Percentiles rank a stretch among this genome's conserved stretches.
Conservation (phyloP, 2,329 filamentous ascomycete species). For the Penicillium sp. region DNA sequence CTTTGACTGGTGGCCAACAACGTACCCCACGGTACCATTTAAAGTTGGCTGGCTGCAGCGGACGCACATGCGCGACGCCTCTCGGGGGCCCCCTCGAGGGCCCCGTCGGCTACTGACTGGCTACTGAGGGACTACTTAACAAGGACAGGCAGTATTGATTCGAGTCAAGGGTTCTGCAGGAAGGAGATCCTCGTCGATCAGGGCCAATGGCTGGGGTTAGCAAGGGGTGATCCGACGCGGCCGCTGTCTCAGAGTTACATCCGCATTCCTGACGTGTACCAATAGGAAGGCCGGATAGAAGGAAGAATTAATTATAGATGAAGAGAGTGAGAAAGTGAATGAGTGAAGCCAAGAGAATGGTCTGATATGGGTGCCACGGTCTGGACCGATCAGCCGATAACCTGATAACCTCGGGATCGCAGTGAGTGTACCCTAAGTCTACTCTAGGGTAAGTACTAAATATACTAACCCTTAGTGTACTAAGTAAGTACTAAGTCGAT, state of each 20-base stretch:
- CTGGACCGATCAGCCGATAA: neutral
- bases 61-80: neutral
- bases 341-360: conserved; percentile 6
- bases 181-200: conserved; percentile 5
- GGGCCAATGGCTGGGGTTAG: conserved; percentile 14
- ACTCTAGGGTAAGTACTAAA: no score
- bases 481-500: neutral
- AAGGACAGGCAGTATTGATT: neutral
- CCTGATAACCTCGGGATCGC: neutral
- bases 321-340: neutral
- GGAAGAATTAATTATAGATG: no score
- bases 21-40: neutral
- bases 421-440: no score
- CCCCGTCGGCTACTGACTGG: neutral
- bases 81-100: neutral
- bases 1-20: neutral
- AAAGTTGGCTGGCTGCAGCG: neutral
- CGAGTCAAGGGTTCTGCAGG: conserved; percentile 2
- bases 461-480: no score
- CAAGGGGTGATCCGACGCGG: conserved; percentile 24
- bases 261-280: conserved; percentile 17
- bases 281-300: neutral
- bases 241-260: conserved; percentile 30
- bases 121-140: neutral
- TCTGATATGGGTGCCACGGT: neutral